Base-by-base conservation (phyloP, 2,329 filamentous ascomycete genomes). In the Fusarium compactum region DNA sequence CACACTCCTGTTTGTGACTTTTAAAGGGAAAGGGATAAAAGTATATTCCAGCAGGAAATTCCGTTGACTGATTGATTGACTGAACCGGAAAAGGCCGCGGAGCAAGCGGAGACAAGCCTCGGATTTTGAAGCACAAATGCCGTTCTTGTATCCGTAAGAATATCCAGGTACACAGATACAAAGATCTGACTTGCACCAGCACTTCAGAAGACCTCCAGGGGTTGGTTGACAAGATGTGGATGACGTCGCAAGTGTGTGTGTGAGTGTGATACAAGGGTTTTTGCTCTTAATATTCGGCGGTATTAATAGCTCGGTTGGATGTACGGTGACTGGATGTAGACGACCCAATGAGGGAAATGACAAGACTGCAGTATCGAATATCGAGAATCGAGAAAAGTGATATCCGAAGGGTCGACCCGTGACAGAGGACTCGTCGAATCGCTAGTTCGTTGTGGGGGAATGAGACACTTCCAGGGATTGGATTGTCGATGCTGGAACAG, bases 81-180 rank as follows among this genome's bases (percentile, higher is more conserved):
- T 38, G 25, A 48, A 52, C 45, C 59, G 50, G 62, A 58, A 58
- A 38, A 45, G 57, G 34, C 59, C 48, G 63, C 62, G 60, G 60
- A 74, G 70, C 69, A 69, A 63, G 70, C 76, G 70, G 74, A 76
- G 69, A 65, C 58, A 57, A 51, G 62, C 69, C 62, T 68, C 73
- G 67, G 61, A 73, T 48, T 65, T 53, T 64, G 71, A 64, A 67
- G 57, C 57, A 58, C 56, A 62, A 72, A 67, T 67, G 66, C 63
- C 63, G 63, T 69, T 27, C 60, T 56, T 58, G 69, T 52, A 71
- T 66, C 67, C 58, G 65, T 46, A 32, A 55, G 20, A 24, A 22
- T 41, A 52, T 57, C 58, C 58, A 50, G 57, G 47, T 60, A 58
- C 60, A 47, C 51, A 46, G 69, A 55, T 44, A 44, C 41, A 44